A percentile compares a stretch with the other conserved stretches of the same genome.
Conservation (phyloP, 805 yeast genomes). For the Komagataella ulmi region DNA sequence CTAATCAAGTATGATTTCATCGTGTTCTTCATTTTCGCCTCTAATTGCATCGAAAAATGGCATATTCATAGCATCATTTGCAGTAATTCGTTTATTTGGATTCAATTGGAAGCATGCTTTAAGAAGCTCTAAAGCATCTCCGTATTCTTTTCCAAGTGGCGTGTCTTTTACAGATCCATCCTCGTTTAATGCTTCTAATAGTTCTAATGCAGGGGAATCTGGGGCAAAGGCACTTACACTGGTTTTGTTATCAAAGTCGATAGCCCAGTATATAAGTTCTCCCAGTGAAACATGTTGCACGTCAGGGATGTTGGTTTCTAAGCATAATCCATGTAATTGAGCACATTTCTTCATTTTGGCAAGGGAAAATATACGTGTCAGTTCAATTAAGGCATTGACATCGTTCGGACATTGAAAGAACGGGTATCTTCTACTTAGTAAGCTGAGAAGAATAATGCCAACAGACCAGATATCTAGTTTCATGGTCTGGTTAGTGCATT, state of each 20-base stretch:
- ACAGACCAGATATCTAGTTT: slow-evolving; percentile 89
- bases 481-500: slow-evolving; percentile 72
- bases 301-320: slow-evolving; percentile 49
- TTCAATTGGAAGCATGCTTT: slow-evolving; percentile 46
- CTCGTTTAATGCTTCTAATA: slow-evolving; percentile 34
- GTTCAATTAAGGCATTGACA: slow-evolving; percentile 78
- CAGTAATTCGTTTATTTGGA: slow-evolving; percentile 41
- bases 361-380: slow-evolving; percentile 70
- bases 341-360: slow-evolving; percentile 66
- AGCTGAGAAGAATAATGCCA: slow-evolving; percentile 74
- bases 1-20: slow-evolving; percentile 12
- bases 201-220: slow-evolving; percentile 62
- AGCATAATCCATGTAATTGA: slow-evolving; percentile 74
- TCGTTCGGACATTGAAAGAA: slow-evolving; percentile 92
- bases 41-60: slow-evolving; percentile 42
- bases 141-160: slow-evolving; percentile 21
- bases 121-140: slow-evolving; percentile 39
- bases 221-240: slow-evolving; percentile 46
- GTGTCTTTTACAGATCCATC: slow-evolving; percentile 24
- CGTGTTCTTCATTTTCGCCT: slow-evolving; percentile 8
- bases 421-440: slow-evolving; percentile 74
- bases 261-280: slow-evolving; percentile 28
- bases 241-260: slow-evolving; percentile 29
- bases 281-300: slow-evolving; percentile 23
- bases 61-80: slow-evolving; percentile 40